Evolutionary conservation across 1,284 basidiomycete genomes (phyloP), one percentile per base, ranked within the genome.

Genomic region (Agaricales sp.): DNA sequence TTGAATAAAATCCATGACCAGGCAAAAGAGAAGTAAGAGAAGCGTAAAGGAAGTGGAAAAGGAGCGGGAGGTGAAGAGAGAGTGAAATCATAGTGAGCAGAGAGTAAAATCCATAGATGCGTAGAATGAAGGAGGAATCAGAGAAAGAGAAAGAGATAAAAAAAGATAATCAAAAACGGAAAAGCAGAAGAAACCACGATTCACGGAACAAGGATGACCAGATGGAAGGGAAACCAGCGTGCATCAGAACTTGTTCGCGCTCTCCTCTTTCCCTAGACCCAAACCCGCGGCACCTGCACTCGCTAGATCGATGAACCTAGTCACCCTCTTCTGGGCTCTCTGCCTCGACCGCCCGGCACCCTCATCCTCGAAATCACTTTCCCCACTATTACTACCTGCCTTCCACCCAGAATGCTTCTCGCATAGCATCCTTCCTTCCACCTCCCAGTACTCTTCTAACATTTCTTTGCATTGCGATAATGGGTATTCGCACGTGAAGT

Each of bases 381-480:
- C 59, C 22, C 51, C 57, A 53, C 48, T 39, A 19, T 23, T 49
- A 48, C 35, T 47, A 23, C 58, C 56, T 43, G 46, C 55, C 45
- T 50, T 56, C 44, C 14, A 19, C 37, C 18, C 54, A 52, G 75
- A 83, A 64, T 93, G 90, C 48, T 71, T 67, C 65, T 92, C 88
- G 61, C 91, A 93, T 50, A 87, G 68, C 78, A 90, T 87, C 59
- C 76, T 69, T 6, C 86, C 84, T 48, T 84, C 86, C 12, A 91
- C 73, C 61, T 92, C 90, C 78, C 86, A 93, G 59, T 93, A 93
- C 60, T 92, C 90, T 55, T 73, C 73, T 50, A 89, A 65, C 54
- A 67, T 65, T 61, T 78, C 75, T 41, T 63, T 64, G 63, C 86
- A 89, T 11, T 65, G 64, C 58, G 68, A 68, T 55, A 77, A 77